Evolutionary conservation across 352 stramenopile species (phyloP).

Genomic region (Elongisporangium anandrum): DNA sequence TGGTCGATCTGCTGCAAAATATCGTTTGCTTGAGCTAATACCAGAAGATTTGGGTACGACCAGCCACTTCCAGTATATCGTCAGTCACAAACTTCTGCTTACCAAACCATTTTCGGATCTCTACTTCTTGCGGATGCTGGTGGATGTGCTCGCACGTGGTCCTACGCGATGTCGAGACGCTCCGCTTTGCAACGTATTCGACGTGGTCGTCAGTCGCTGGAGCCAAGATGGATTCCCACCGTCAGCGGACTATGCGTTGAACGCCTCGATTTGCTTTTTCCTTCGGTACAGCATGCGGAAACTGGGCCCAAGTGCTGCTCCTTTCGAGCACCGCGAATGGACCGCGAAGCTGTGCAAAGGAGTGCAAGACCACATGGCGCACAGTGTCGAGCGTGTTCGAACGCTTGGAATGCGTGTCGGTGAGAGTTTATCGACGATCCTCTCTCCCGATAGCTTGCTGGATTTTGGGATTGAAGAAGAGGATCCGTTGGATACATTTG

Average conservation of each 20-base stretch:
- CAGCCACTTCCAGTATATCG: slow-evolving; percentile 60
- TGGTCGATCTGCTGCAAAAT: slow-evolving; percentile 25
- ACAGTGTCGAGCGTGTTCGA: slow-evolving; percentile 54
- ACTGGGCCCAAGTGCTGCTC: slow-evolving; percentile 12
- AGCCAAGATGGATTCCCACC: slow-evolving; percentile 46
- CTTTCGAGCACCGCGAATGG: slow-evolving; percentile 45
- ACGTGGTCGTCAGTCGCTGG: slow-evolving; percentile 54
- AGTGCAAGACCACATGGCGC: slow-evolving; percentile 67
- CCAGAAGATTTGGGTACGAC: slow-evolving; percentile 25
- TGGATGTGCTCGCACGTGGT: slow-evolving; percentile 26
- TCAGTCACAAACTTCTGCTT: slow-evolving; percentile 61
- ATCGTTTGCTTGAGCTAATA: slow-evolving; percentile 41
- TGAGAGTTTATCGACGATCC: slow-evolving; percentile 55
- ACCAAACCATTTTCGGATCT: slow-evolving; percentile 39
- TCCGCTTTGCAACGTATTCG: slow-evolving; percentile 43
- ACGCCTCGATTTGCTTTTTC: slow-evolving; percentile 61
- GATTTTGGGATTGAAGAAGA: slow-evolving; percentile 47
- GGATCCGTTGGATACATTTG: slow-evolving; percentile 37
- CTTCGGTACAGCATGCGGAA: slow-evolving; percentile 47
- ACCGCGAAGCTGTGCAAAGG: slow-evolving; percentile 64
- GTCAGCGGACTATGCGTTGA: slow-evolving; percentile 45
- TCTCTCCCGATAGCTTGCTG: slow-evolving; percentile 54
- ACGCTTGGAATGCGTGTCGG: slow-evolving; percentile 65
- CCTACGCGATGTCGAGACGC: slow-evolving; percentile 3
- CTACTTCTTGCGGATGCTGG: slow-evolving; percentile 43